These are phyloP conservation scores for Colletotrichum sojae DNA, from an alignment of 2,329 filamentous ascomycete genomes.

Conservation along the genomic window DNA sequence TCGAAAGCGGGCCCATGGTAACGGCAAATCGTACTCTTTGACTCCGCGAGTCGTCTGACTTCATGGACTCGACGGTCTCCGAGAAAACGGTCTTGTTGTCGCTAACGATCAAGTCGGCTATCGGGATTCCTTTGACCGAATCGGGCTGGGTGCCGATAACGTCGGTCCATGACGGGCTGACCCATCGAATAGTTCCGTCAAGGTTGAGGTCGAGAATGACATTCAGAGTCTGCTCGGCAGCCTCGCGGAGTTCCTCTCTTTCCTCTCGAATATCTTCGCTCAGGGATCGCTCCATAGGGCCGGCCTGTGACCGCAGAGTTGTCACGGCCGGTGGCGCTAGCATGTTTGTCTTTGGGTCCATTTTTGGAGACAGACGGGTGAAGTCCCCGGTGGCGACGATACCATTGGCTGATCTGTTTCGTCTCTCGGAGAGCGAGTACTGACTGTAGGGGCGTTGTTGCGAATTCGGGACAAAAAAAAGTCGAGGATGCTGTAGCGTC, in stretches of 20 bases:
- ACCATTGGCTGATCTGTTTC: constrained; percentile 48
- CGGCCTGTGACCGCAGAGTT: constrained; percentile 65
- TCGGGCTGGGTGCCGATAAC: constrained; percentile 86
- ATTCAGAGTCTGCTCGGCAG: constrained; percentile 95
- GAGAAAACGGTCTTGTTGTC: constrained; percentile 86
- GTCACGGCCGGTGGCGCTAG: constrained; percentile 69
- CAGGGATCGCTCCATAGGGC: constrained; percentile 75
- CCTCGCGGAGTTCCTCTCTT: constrained; percentile 92
- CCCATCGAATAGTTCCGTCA: constrained; percentile 93
- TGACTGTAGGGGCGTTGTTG: constrained; percentile 20
- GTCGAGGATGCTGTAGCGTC: constrained; percentile 23
- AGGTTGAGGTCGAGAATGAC: constrained; percentile 95
- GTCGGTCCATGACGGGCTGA: constrained; percentile 95
- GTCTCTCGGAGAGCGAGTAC: constrained; percentile 39
- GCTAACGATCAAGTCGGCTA: constrained; percentile 83
- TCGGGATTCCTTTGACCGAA: constrained; percentile 80
- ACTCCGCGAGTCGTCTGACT: constrained; percentile 92
- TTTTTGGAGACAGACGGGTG: constrained; percentile 50
- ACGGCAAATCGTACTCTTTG: constrained; percentile 89
- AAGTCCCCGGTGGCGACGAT: constrained; percentile 48
- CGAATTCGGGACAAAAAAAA: constrained; percentile 8
- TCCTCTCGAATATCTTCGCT: constrained; percentile 95
- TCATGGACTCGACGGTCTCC: constrained; percentile 89
- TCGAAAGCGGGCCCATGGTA: constrained; percentile 77
- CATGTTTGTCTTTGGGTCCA: constrained; percentile 60